Conservation (phyloP, 2,329 filamentous ascomycete species). For the Trichoderma afroharzianum region DNA sequence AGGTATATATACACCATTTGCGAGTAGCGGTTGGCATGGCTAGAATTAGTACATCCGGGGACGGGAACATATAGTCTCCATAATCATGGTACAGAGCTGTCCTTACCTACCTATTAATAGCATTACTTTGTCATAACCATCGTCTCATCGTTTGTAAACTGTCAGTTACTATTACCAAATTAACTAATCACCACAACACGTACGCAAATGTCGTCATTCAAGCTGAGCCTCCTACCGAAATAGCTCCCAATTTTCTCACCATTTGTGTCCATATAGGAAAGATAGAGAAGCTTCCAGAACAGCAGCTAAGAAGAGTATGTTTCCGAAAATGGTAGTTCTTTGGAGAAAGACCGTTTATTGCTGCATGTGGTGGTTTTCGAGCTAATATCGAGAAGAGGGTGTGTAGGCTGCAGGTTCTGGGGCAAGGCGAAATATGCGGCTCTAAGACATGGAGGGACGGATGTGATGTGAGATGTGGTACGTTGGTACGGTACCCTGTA, state of each 20-base stretch:
- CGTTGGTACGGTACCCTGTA: not conserved
- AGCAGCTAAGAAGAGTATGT: not conserved
- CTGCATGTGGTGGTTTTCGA: not conserved
- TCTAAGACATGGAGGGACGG: not conserved
- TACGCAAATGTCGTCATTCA: not conserved
- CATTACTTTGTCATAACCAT: not conserved
- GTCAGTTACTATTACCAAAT: not conserved
- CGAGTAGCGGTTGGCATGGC: not conserved
- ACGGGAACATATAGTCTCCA: not conserved
- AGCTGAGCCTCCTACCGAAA: not conserved
- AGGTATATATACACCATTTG: not conserved
- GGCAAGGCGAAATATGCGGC: not conserved
- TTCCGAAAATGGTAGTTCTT: not conserved
- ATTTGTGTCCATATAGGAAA: not conserved
- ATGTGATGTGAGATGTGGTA: not conserved
- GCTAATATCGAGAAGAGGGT: not conserved
- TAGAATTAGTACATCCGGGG: not conserved
- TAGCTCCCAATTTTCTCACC: conserved; percentile 14
- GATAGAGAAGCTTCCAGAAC: not conserved
- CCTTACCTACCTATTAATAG: not conserved
- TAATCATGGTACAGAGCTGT: not conserved
- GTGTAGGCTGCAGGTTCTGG: not conserved
- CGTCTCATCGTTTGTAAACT: not conserved
- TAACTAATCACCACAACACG: not conserved
- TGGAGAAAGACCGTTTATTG: not conserved